Conservation (phyloP, 208 protist species). For the Angomonas ambiguus region DNA sequence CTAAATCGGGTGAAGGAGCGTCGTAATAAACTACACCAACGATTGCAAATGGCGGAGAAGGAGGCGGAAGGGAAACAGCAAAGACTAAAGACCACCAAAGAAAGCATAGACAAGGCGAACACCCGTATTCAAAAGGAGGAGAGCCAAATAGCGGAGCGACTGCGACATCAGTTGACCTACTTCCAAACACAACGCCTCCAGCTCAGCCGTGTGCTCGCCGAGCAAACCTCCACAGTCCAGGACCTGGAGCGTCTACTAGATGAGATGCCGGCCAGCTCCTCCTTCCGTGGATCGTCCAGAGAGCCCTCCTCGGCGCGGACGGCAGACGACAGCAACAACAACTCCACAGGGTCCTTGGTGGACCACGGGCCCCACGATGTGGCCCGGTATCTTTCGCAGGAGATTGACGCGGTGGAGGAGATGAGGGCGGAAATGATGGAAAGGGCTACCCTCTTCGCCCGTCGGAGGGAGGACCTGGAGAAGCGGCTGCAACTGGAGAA, state of each 20-base stretch:
- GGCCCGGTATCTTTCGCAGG: conserved; percentile 56
- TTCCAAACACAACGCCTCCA: conserved; percentile 56
- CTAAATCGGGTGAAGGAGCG: conserved; percentile 41
- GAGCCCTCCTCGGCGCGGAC: neutral
- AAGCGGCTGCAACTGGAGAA: conserved; percentile 34
- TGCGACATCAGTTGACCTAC: conserved; percentile 39
- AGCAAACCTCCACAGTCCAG: conserved; percentile 57
- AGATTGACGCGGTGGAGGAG: conserved; percentile 50
- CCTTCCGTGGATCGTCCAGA: no score
- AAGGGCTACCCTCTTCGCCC: conserved; percentile 44
- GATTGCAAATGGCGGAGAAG: conserved; percentile 36
- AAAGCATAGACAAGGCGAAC: conserved; percentile 37
- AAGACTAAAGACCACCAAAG: conserved; percentile 37
- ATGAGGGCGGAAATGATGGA: conserved; percentile 49
- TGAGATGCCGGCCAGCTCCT: conserved; percentile 39
- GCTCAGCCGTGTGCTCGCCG: conserved; percentile 41
- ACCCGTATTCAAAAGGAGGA: conserved; percentile 63
- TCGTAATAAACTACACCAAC: conserved; percentile 32
- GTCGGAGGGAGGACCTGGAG: conserved; percentile 43
- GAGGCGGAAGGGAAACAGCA: conserved; percentile 40
- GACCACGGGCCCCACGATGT: conserved; percentile 50
- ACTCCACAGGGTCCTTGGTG: neutral
- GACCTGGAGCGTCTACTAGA: conserved; percentile 65
- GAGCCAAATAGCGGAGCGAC: conserved; percentile 30
- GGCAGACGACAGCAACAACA: neutral